Evolutionary conservation across 2,329 filamentous ascomycete species (phyloP).

Genomic region (Fusarium coicis): DNA sequence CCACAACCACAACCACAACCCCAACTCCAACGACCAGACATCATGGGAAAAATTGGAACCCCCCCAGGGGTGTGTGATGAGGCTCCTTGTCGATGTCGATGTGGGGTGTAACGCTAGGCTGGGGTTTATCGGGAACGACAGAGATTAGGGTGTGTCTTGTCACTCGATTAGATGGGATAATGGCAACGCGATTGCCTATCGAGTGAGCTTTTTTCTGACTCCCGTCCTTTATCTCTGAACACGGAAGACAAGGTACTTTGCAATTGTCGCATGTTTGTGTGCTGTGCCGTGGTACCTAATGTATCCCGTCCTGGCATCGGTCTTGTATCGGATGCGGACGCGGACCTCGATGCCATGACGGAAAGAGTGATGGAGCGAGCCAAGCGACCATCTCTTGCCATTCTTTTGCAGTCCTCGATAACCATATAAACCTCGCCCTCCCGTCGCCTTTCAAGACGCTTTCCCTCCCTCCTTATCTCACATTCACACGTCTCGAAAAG

Average conservation of each 20-base stretch:
- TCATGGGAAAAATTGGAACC: background rate
- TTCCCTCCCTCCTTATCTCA: constrained; percentile 8
- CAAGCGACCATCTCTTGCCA: constrained; percentile 15
- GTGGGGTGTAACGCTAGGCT: constrained; percentile 30
- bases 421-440: constrained; percentile 38
- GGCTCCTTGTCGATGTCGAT: constrained; percentile 8
- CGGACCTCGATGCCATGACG: constrained; percentile 18
- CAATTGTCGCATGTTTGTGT: constrained; percentile 8
- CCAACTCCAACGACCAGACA: background rate
- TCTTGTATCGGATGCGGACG: constrained; percentile 25
- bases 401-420: constrained; percentile 5
- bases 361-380: constrained; percentile 22
- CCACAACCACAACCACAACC: background rate
- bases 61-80: constrained; percentile 18
- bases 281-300: background rate
- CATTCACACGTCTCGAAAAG: background rate
- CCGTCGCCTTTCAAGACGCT: constrained; percentile 10
- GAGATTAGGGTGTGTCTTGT: constrained; percentile 34
- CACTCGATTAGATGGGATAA: constrained; percentile 42
- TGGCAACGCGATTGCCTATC: constrained; percentile 33
- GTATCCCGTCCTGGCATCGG: constrained; percentile 7
- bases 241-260: constrained; percentile 18
- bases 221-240: constrained; percentile 13
- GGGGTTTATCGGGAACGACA: constrained; percentile 40
- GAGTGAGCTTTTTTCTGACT: constrained; percentile 28